phyloP scores from a whole-genome alignment of 2,329 filamentous ascomycete species.

The Pleomassaria siparia region DNA sequence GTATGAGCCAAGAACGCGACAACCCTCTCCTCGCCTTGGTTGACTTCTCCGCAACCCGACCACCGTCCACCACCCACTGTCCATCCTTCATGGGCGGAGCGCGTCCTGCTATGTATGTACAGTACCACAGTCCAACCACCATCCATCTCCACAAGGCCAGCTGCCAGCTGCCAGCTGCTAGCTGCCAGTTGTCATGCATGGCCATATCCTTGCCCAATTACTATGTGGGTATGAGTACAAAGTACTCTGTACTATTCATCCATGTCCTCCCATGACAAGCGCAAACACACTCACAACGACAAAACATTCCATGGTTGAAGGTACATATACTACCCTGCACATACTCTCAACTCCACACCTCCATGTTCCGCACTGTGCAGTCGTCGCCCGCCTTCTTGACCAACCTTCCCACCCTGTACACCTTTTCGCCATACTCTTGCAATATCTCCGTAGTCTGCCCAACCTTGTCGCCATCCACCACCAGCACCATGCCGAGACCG shows the following conservation, averaged over 20 bases:
- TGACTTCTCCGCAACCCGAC: constrained; percentile 8
- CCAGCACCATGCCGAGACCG: constrained; percentile 90
- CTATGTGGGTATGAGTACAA: no score
- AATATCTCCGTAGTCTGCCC: constrained; percentile 63
- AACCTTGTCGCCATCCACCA: constrained; percentile 68
- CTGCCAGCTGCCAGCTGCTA: background rate
- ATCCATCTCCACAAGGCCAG: background rate
- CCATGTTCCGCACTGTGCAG: constrained; percentile 65
- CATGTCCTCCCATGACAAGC: background rate
- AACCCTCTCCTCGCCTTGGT: background rate
- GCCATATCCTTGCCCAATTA: background rate
- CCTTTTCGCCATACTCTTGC: constrained; percentile 70
- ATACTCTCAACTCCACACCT: constrained; percentile 43
- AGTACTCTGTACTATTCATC: no score
- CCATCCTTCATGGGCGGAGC: no score
- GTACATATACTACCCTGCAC: background rate
- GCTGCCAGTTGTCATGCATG: background rate
- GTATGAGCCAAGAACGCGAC: background rate
- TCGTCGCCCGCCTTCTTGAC: constrained; percentile 59
- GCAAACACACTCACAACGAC: background rate
- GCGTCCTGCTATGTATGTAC: no score
- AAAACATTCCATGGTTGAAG: background rate
- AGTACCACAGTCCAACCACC: background rate
- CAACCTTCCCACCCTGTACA: constrained; percentile 74
- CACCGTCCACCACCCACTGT: no score